Evolutionary conservation across 495 filamentous ascomycete species (phyloP).

Genomic region (Daldinia grandis): DNA sequence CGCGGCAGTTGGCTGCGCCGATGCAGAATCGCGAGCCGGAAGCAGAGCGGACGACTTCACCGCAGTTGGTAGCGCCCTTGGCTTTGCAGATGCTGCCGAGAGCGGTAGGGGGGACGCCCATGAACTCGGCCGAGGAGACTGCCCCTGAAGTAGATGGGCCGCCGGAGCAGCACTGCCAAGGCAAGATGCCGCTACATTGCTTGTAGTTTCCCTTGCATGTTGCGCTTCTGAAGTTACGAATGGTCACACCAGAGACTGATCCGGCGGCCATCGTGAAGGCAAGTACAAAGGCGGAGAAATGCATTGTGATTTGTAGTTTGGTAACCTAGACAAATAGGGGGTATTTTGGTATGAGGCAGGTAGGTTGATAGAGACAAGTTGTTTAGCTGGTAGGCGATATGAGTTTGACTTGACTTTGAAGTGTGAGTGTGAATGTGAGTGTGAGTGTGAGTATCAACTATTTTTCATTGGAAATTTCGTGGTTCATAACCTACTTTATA

Average conservation of each 20-base stretch:
- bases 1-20: neutral
- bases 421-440: neutral
- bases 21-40: neutral
- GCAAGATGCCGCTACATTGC: neutral
- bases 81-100: neutral
- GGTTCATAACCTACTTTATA: neutral
- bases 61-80: neutral
- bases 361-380: neutral
- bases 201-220: neutral
- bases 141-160: neutral
- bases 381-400: neutral
- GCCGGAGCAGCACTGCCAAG: neutral
- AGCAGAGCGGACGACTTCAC: neutral
- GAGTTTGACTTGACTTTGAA: neutral
- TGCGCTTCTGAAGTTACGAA: neutral
- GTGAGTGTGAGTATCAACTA: neutral
- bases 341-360: neutral
- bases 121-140: neutral
- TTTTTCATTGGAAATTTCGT: neutral
- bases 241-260: neutral
- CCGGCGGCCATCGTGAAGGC: neutral
- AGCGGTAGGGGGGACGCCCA: neutral
- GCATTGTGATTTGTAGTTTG: neutral
- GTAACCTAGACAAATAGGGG: neutral
- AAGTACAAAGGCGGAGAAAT: neutral